Conservation (phyloP, 164 flowering plant species). For the Vitis rupestris region DNA sequence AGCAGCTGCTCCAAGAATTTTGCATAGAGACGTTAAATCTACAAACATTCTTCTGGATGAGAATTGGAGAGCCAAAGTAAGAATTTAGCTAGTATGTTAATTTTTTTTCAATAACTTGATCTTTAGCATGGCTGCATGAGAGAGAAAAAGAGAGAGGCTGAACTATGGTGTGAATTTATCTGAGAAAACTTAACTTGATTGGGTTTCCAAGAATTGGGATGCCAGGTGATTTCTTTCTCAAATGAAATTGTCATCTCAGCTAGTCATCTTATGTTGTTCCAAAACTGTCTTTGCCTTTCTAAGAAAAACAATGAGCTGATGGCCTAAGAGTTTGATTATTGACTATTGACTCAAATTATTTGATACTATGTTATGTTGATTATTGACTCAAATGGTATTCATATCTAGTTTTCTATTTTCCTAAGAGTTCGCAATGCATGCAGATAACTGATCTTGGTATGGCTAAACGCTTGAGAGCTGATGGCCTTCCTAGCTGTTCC, state of each 20-base stretch:
- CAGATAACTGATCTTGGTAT: conserved; percentile 98
- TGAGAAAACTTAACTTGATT: too few species aligned
- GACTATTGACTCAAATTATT: too few species aligned
- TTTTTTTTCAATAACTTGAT: too few species aligned
- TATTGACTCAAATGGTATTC: neutral
- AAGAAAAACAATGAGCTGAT: neutral
- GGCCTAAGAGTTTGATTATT: too few species aligned
- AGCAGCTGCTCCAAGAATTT: conserved; percentile 93
- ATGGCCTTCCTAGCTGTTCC: conserved; percentile 73
- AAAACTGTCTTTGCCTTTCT: neutral
- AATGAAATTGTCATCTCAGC: neutral
- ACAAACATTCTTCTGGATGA: conserved; percentile 90
- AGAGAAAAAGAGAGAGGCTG: neutral
- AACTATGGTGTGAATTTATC: too few species aligned
- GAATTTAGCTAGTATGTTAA: neutral
- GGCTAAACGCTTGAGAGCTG: conserved; percentile 77
- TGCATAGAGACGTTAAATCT: conserved; percentile 98
- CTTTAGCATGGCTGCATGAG: too few species aligned
- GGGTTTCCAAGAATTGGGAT: neutral
- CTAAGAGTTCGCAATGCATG: conserved; percentile 11
- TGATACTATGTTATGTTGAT: neutral
- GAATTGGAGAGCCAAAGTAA: conserved; percentile 81
- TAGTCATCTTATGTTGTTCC: neutral
- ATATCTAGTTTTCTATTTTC: neutral
- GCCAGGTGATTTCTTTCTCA: neutral